Evolutionary conservation across 495 filamentous ascomycete genomes (phyloP), one percentile per base, ranked within the genome.

Genomic region (Neurospora intermedia): DNA sequence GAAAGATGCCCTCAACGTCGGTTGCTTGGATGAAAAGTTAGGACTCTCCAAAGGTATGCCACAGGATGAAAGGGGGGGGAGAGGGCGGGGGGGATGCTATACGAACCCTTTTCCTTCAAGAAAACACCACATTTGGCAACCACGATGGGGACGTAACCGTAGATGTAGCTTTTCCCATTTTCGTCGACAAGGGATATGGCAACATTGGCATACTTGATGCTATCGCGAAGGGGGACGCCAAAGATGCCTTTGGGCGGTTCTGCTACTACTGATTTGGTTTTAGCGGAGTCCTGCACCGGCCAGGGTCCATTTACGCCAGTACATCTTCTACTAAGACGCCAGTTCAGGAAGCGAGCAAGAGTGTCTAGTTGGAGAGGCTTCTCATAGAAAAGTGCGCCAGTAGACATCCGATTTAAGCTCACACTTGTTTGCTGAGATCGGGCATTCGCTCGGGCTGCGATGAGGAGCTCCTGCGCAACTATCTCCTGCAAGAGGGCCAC

Each of bases 101-200:
- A 85, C 88, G 75, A 78, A 97, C 96, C 96, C 90, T 97, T 98
- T 81, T 99, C 96, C 80, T 99, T 99, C 75, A 99, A 82, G 77
- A 93, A 99, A 2, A 99, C 94, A 69, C 96, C 96, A 81, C 96
- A 99, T 82, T 99, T 99, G 6, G 96, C 96, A 46, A 99, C 95
- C 69, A 99, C 95, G 75, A 99, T 98, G 11, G 96, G 96, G 6
- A 99, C 94, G 80, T 99, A 99, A 76, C 96, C 96, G 81, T 99
- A 99, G 38, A 98, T 97, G 80, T 96, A 98, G 81, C 94, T 97
- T 78, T 94, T 89, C 18, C 95, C 96, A 71, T 94, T 88, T 70
- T 92, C 91, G 80, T 98, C 93, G 74, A 93, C 92, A 42, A 99
- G 88, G 70, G 94, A 98, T 77, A 99, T 99, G 70, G 96, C 96